These are phyloP conservation scores for Smittium mucronatum DNA, from an alignment of 371 early-diverging fungal genomes.

Conservation along the genomic window DNA sequence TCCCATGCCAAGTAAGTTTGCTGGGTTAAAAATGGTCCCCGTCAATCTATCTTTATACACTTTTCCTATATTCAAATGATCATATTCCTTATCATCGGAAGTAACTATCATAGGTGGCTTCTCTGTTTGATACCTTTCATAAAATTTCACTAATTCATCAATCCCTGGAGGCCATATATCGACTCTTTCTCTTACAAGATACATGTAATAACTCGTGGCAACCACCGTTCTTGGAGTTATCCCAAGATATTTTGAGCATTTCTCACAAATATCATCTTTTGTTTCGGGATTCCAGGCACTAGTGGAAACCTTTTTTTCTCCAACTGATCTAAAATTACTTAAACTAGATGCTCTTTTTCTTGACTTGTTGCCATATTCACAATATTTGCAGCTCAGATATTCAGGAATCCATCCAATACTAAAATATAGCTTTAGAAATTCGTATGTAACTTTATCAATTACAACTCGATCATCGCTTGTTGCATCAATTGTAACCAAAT, in stretches of 20 bases:
- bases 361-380: neutral
- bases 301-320: too few species aligned
- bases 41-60: neutral
- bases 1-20: neutral
- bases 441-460: constrained; percentile 41
- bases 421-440: constrained; percentile 40
- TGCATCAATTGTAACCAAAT: constrained; percentile 28
- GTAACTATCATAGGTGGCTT: neutral
- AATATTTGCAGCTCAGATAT: neutral
- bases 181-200: constrained; percentile 31
- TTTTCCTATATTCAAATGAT: neutral
- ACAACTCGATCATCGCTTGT: constrained; percentile 28
- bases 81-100: neutral
- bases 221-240: constrained; percentile 25
- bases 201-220: constrained; percentile 29
- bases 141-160: constrained; percentile 13
- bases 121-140: neutral
- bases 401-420: constrained; percentile 32
- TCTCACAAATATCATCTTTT: too few species aligned
- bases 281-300: too few species aligned
- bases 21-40: neutral
- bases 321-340: too few species aligned
- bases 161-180: constrained; percentile 38
- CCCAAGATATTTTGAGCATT: constrained; percentile 8
- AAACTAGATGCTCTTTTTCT: neutral